These are phyloP conservation scores for Saprolegnia parasitica DNA, from an alignment of 352 stramenopile genomes.

Conservation along the genomic window DNA sequence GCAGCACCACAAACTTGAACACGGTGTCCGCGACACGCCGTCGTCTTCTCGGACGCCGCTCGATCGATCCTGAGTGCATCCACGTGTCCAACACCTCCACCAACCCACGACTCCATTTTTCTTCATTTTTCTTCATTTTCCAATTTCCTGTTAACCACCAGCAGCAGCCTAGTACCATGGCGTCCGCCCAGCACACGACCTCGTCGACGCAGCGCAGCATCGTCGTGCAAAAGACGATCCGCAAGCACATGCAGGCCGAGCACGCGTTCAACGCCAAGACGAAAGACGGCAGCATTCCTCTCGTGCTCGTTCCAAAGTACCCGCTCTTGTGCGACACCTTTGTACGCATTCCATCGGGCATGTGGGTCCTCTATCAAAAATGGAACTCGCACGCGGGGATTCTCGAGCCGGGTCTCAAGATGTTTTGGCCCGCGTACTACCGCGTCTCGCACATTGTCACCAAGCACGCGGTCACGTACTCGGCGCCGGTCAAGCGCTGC, in stretches of 20 bases:
- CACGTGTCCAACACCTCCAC: too few species aligned
- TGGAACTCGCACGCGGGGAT: constrained; percentile 77
- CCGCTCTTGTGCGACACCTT: constrained; percentile 49
- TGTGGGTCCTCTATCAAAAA: constrained; percentile 82
- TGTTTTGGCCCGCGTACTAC: constrained; percentile 73
- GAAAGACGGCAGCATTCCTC: constrained; percentile 49
- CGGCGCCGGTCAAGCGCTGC: constrained; percentile 61
- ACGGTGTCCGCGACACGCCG: too few species aligned
- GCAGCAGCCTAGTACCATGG: not conserved
- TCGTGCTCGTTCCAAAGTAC: constrained; percentile 60
- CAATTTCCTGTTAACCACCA: not conserved
- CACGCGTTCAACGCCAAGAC: constrained; percentile 54
- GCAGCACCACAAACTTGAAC: too few species aligned
- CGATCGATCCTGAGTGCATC: too few species aligned
- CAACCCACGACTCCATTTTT: too few species aligned
- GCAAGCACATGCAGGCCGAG: constrained; percentile 46
- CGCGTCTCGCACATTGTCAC: constrained; percentile 84
- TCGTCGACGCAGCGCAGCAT: constrained; percentile 36
- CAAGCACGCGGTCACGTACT: constrained; percentile 80
- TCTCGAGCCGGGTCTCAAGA: constrained; percentile 71
- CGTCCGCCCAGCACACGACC: not conserved
- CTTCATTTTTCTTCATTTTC: not conserved
- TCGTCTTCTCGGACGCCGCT: too few species aligned
- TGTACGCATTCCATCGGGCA: constrained; percentile 56
- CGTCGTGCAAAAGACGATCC: constrained; percentile 52